These are phyloP conservation scores for Penicillium cosmopolitanum DNA, from an alignment of 495 filamentous ascomycete genomes.

Conservation along the genomic window DNA sequence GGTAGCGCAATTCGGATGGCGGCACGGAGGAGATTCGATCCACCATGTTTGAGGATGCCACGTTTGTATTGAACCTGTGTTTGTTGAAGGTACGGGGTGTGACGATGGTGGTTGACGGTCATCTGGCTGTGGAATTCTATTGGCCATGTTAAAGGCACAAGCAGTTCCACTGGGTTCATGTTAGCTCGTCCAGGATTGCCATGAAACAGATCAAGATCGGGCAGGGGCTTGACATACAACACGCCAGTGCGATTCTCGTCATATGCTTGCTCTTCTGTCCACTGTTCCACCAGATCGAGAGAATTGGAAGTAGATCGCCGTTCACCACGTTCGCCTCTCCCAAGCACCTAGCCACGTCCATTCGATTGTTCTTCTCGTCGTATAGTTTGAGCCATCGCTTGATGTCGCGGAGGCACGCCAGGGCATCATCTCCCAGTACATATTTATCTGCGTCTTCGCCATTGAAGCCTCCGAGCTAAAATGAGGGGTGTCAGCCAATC, in stretches of 20 bases:
- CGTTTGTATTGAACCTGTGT: slow-evolving; percentile 89
- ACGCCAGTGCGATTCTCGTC: slow-evolving; percentile 81
- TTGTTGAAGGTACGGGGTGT: slow-evolving; percentile 84
- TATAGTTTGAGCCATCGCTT: slow-evolving; percentile 93
- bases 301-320: slow-evolving; percentile 86
- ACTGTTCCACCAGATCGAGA: slow-evolving; percentile 72
- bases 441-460: slow-evolving; percentile 82
- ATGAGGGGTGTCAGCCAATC: slow-evolving; percentile 27
- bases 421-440: slow-evolving; percentile 87
- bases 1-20: slow-evolving; percentile 82
- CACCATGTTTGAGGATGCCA: slow-evolving; percentile 78
- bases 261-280: slow-evolving; percentile 71
- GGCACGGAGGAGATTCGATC: slow-evolving; percentile 73
- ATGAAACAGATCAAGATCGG: too few relatives aligned
- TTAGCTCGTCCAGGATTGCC: slow-evolving; percentile 11
- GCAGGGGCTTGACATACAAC: slow-evolving; percentile 50
- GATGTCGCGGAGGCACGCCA: slow-evolving; percentile 89
- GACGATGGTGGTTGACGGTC: slow-evolving; percentile 90
- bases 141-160: slow-evolving; percentile 95
- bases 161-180: slow-evolving; percentile 67
- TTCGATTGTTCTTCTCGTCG: slow-evolving; percentile 90
- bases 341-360: slow-evolving; percentile 93
- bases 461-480: slow-evolving; percentile 83
- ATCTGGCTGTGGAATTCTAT: slow-evolving; percentile 80
- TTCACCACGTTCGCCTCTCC: slow-evolving; percentile 92